Conservation (phyloP, 225 moss, liverwort and hornwort genomes). For the Polytrichum formosum region DNA sequence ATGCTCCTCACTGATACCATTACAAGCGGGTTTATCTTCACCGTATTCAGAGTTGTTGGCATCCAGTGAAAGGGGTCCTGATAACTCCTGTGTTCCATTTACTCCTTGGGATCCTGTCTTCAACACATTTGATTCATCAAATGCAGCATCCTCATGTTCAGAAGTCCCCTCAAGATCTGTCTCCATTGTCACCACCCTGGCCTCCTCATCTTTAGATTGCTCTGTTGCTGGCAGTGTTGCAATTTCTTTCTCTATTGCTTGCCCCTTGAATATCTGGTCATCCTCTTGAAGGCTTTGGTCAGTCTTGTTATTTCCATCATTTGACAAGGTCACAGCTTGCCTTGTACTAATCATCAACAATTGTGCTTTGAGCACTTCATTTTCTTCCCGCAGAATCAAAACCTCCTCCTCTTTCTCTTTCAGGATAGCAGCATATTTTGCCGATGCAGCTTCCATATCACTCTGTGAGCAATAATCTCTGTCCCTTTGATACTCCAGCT, state of each 20-base stretch:
- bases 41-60: too few species aligned
- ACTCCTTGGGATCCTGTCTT: background rate
- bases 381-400: constrained; percentile 52
- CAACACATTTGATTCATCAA: constrained; percentile 12
- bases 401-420: constrained; percentile 75
- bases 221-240: constrained; percentile 35
- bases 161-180: constrained; percentile 35
- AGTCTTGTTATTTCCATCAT: constrained; percentile 18
- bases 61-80: too few species aligned
- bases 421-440: constrained; percentile 54
- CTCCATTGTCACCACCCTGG: constrained; percentile 38
- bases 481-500: constrained; percentile 51
- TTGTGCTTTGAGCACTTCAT: constrained; percentile 53
- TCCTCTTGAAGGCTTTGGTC: too few species aligned
- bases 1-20: too few species aligned
- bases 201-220: constrained; percentile 45
- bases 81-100: too few species aligned
- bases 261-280: constrained; percentile 32
- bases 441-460: constrained; percentile 45
- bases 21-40: too few species aligned
- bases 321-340: constrained; percentile 17
- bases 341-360: constrained; percentile 21
- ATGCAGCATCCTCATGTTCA: constrained; percentile 2
- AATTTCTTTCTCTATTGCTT: constrained; percentile 34
- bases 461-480: constrained; percentile 49